phyloP scores from a whole-genome alignment of 208 protist species.

The Trypanosoma lewisi region DNA sequence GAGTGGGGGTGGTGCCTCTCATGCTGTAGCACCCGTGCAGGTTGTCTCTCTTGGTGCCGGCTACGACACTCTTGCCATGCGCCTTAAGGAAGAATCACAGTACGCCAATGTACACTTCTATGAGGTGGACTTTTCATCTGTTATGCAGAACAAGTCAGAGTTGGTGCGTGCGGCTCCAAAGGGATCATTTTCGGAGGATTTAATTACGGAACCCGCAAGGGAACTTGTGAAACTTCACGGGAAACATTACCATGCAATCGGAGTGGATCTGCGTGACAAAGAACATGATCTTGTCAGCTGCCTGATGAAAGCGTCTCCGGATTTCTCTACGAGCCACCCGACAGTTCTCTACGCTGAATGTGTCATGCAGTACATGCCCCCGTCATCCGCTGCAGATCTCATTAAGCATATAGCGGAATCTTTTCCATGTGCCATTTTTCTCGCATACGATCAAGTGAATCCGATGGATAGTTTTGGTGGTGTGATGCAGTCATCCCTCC shows the following conservation, averaged over 20 bases:
- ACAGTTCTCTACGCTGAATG: conserved; percentile 91
- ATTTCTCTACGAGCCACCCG: conserved; percentile 41
- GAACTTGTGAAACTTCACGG: conserved; percentile 27
- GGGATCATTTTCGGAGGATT: conserved; percentile 45
- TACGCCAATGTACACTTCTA: conserved; percentile 53
- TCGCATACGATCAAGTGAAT: conserved; percentile 83
- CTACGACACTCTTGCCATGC: conserved; percentile 84
- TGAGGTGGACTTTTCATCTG: conserved; percentile 81
- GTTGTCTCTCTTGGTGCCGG: conserved; percentile 86
- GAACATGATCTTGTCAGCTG: conserved; percentile 32
- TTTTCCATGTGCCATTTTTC: conserved; percentile 63
- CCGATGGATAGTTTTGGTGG: conserved; percentile 81
- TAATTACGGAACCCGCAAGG: conserved; percentile 18
- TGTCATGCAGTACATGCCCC: conserved; percentile 91
- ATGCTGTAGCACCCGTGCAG: conserved; percentile 38
- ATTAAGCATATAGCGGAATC: conserved; percentile 41
- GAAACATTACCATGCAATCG: conserved; percentile 58
- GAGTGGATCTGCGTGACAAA: conserved; percentile 67
- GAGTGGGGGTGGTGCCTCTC: background rate
- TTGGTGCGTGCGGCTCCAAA: conserved; percentile 62
- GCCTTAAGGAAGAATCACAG: conserved; percentile 19
- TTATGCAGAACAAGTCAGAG: conserved; percentile 69
- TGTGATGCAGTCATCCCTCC: conserved; percentile 70
- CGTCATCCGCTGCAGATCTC: conserved; percentile 43
- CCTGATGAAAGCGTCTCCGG: conserved; percentile 19